These are phyloP conservation scores for Aspergillus coremiiformis DNA, from an alignment of 495 filamentous ascomycete genomes.

Conservation along the genomic window DNA sequence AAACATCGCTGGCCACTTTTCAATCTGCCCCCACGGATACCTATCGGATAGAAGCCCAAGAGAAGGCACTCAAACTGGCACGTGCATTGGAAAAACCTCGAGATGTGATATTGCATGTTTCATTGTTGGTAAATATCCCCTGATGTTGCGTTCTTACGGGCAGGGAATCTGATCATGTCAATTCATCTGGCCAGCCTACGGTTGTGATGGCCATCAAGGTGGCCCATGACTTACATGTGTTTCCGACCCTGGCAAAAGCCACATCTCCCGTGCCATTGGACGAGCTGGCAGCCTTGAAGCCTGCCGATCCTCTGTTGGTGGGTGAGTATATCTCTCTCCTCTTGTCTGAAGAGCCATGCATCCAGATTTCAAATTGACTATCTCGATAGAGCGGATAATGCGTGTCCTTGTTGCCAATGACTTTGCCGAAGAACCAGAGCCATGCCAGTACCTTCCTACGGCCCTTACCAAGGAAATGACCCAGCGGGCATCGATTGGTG, in stretches of 20 bases:
- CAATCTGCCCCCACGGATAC: slow-evolving; percentile 3
- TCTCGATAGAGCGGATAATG: slow-evolving; percentile 9
- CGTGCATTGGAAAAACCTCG: slow-evolving; percentile 14
- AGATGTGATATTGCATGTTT: slow-evolving; percentile 17
- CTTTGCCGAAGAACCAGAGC: slow-evolving; percentile 12
- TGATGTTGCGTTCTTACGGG: background rate
- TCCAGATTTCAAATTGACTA: too few relatives aligned
- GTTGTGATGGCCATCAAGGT: slow-evolving; percentile 20
- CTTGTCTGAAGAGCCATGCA: too few relatives aligned
- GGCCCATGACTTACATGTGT: slow-evolving; percentile 18
- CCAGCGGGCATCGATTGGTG: slow-evolving; percentile 4
- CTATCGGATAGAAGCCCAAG: slow-evolving; percentile 9
- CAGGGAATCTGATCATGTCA: background rate
- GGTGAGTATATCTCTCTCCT: slow-evolving; percentile 11
- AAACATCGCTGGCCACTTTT: slow-evolving; percentile 16
- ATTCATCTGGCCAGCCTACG: slow-evolving; percentile 9
- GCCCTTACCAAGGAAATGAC: slow-evolving; percentile 16
- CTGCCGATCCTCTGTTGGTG: slow-evolving; percentile 16
- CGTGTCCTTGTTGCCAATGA: slow-evolving; percentile 16
- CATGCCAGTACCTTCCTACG: slow-evolving; percentile 7
- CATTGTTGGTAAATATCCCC: slow-evolving; percentile 7
- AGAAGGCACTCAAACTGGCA: slow-evolving; percentile 6
- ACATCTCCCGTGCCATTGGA: slow-evolving; percentile 6
- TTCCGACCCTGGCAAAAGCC: slow-evolving; percentile 10
- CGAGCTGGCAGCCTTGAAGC: slow-evolving; percentile 14